A percentile compares a stretch with the other conserved stretches of the same genome.
Evolutionary conservation across 148 eudicot genomes (phyloP).

Genomic region (Fagopyrum homotropicum): DNA sequence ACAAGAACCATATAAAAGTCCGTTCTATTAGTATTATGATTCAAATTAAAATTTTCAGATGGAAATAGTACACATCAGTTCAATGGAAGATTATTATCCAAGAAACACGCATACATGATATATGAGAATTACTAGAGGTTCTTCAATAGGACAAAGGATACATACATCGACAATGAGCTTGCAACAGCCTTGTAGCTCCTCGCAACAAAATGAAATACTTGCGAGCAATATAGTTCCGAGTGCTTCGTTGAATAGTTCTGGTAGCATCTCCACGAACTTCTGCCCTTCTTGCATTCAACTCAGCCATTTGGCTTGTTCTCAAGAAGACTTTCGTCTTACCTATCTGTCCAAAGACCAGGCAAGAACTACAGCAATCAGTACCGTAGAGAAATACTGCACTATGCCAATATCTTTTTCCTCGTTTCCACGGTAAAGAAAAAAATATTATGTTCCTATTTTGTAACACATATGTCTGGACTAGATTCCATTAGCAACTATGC

Average conservation of each 20-base stretch:
- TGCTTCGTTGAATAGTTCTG: constrained; percentile 69
- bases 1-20: background rate
- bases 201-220: constrained; percentile 68
- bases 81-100: too few species aligned
- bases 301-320: constrained; percentile 99
- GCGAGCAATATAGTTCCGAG: constrained; percentile 72
- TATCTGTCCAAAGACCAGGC: constrained; percentile 34
- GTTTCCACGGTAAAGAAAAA: too few species aligned
- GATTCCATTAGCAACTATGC: too few species aligned
- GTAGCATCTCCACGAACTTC: constrained; percentile 85
- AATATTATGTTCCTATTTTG: too few species aligned
- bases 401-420: too few species aligned
- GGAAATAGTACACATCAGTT: too few species aligned
- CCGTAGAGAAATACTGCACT: too few species aligned
- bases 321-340: constrained; percentile 91
- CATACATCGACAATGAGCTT: constrained; percentile 89
- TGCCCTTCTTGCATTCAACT: constrained; percentile 84
- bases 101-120: too few species aligned
- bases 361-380: too few species aligned
- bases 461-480: too few species aligned
- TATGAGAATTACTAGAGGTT: background rate
- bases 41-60: too few species aligned
- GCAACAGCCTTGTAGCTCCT: constrained; percentile 64
- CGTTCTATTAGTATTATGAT: background rate
- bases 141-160: constrained; percentile 12